Base-by-base conservation (phyloP, 2,329 filamentous ascomycete genomes). In the Didymella lethalis region DNA sequence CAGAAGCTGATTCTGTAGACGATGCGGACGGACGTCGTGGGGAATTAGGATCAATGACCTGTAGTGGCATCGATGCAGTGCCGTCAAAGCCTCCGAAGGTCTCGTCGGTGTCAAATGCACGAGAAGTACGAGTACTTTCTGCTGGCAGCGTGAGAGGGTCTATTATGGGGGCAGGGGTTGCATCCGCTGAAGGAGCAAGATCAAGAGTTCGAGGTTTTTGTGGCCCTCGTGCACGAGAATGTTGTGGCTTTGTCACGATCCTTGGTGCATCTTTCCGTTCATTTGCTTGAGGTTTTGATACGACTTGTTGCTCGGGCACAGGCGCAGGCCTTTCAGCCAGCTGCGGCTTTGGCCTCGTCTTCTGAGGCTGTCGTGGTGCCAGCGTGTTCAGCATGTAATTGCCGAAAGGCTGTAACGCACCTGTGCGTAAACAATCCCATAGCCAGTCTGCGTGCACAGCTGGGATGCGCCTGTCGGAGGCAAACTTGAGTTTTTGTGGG, bases 361-460 rank as follows among this genome's bases (percentile, higher is more conserved):
- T 67, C 44, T 69, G 65, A 38, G 57, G 54, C 36, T 62, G 65
- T 18, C 64, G 59, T 29, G 54, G 50, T 40, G 48, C 48, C 43
- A 51, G 29, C 5, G 62, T 57, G 23, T 66, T 71, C 25, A 77
- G 55, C 25, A 70, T 57, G 49, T 75, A 86, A 29, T 79, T 74
- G 23, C 79, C 75, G 48, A 83, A 83, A 11, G 82, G 70, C 55
- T 84, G 79, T 66, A 78, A 80, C 53, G 80, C 75, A 29, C 85
- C 69, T 45, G 71, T 75, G 52, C 83, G 81, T 49, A 97, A 87
- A 64, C 90, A 95, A 50, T 89, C 85, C 88, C 91, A 95, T 2
- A 99, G 81, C 95, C 95, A 99, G 23, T 89, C 86, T 18, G 87
- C 86, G 7, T 85, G 85, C 11, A 98, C 90, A n/a, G 94, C 87